Base-by-base conservation (phyloP, 441 rosid species). In the Macaranga tanarius region DNA sequence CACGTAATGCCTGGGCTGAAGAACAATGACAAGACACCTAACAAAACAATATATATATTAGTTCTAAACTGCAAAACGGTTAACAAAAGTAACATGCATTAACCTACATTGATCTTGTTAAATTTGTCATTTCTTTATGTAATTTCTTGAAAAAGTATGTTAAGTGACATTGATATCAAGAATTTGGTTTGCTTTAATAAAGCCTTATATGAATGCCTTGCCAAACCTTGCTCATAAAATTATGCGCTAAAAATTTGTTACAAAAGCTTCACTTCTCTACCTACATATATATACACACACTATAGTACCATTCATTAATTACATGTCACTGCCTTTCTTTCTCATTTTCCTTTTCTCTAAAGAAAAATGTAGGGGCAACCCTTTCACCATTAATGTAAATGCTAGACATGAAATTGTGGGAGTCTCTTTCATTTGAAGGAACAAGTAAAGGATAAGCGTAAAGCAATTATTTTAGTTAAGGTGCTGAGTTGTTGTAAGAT, bases 401-500 rank as follows among this genome's bases (percentile, higher is more conserved):
- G 68, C 70, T 63, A 50, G 82, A 62, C 77, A 83, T 73, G 77
- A 76, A 69, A 26, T 26, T 71, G 69, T 78, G 76, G 79, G 65
- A 61, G 79, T 83, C 86, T 77, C 70, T 80, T 75, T 80, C 82
- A 63, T 48, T 67, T 67, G 26, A 48, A 47, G 19, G 55, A 34
- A 55, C 26, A 68, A 47, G n/a, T 5, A 19, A 22, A 31, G 59
- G 52, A 62, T 26, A 3, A 19, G 50, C 12, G 60, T 38, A 25
- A 42, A 64, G 42, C 38, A 23, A 55, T 54, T 40, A 16, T 55
- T 52, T 63, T 16, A 10, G 13, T 45, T 62, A n/a, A 44, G 62
- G 2, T 72, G 20, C 42, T 54, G 40, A 56, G 71, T 60, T 42
- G 70, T 67, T 71, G 44, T 67, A 62, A 1, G 56, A 10, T 73